A percentile compares a stretch with the other conserved stretches of the same genome.
These are phyloP conservation scores for Golovinomyces cichoracearum DNA, from an alignment of 2,329 filamentous ascomycete species.

Conservation along the genomic window DNA sequence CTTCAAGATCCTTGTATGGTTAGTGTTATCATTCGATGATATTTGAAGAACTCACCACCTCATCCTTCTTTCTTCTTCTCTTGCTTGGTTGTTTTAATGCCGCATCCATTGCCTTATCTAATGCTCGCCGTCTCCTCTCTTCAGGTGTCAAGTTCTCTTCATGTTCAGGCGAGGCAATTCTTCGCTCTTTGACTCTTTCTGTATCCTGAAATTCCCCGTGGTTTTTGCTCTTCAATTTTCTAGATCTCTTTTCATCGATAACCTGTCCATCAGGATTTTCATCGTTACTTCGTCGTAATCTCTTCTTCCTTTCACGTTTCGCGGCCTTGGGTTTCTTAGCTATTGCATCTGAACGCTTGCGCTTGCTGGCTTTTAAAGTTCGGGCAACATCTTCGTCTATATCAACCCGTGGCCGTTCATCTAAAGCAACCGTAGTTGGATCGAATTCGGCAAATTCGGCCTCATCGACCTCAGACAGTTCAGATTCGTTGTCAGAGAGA, in stretches of 20 bases:
- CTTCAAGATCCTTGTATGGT: conserved; percentile 48
- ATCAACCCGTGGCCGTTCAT: conserved; percentile 32
- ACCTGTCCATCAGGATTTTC: conserved; percentile 23
- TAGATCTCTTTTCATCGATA: conserved; percentile 26
- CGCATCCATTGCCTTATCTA: conserved; percentile 69
- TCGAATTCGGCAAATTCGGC: conserved; percentile 46
- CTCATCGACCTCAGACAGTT: conserved; percentile 43
- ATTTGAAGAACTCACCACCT: conserved; percentile 36
- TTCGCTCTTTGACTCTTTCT: conserved; percentile 16
- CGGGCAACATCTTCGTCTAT: conserved; percentile 40
- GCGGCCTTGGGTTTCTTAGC: conserved; percentile 44
- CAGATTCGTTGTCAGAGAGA: conserved; percentile 20
- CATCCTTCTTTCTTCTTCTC: conserved; percentile 46
- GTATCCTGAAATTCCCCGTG: conserved; percentile 17
- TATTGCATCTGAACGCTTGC: conserved; percentile 37
- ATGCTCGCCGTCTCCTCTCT: conserved; percentile 56
- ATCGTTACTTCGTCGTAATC: conserved; percentile 25
- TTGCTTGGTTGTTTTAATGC: conserved; percentile 61
- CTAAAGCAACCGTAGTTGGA: conserved; percentile 33
- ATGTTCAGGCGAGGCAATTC: conserved; percentile 36
- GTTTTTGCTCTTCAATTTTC: conserved; percentile 19
- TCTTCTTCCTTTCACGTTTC: conserved; percentile 44
- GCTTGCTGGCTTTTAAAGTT: conserved; percentile 36
- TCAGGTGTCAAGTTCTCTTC: conserved; percentile 63
- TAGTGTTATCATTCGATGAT: conserved; percentile 5